A percentile compares a stretch with the other conserved stretches of the same genome.
phyloP scores from a whole-genome alignment of 257 asterid species.

The Paraleonurus japonicus region DNA sequence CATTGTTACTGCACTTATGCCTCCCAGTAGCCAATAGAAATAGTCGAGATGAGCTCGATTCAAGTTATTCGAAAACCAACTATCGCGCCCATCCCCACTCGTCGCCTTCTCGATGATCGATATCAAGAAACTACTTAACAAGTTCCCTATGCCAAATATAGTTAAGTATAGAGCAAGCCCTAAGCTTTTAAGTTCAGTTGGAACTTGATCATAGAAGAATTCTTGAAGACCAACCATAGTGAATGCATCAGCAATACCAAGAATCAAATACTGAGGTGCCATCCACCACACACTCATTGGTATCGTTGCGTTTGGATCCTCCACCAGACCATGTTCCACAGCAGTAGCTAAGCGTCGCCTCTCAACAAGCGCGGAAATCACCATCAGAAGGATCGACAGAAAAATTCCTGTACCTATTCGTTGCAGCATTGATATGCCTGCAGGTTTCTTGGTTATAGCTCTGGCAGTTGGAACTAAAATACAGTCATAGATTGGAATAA shows the following conservation, averaged over 20 bases:
- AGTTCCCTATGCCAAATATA: conserved; percentile 40
- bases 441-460: conserved; percentile 30
- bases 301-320: conserved; percentile 28
- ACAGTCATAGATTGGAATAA: conserved; percentile 40
- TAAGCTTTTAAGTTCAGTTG: conserved; percentile 32
- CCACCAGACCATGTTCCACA: conserved; percentile 27
- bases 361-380: conserved; percentile 43
- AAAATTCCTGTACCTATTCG: conserved; percentile 34
- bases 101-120: conserved; percentile 32
- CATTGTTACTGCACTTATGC: conserved; percentile 20
- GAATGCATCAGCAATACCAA: conserved; percentile 39
- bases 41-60: conserved; percentile 51
- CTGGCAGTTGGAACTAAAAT: conserved; percentile 37
- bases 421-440: conserved; percentile 47
- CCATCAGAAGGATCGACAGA: conserved; percentile 27
- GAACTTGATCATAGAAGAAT: conserved; percentile 49
- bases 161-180: conserved; percentile 45
- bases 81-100: conserved; percentile 8
- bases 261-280: conserved; percentile 41
- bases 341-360: conserved; percentile 35
- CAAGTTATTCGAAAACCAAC: conserved; percentile 53
- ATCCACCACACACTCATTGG: conserved; percentile 69
- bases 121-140: conserved; percentile 40
- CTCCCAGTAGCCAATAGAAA: conserved; percentile 53
- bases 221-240: conserved; percentile 44